Evolutionary conservation across 2,329 filamentous ascomycete species (phyloP), one percentile per base, ranked within the genome.

Genomic region (Clonostachys sp.): DNA sequence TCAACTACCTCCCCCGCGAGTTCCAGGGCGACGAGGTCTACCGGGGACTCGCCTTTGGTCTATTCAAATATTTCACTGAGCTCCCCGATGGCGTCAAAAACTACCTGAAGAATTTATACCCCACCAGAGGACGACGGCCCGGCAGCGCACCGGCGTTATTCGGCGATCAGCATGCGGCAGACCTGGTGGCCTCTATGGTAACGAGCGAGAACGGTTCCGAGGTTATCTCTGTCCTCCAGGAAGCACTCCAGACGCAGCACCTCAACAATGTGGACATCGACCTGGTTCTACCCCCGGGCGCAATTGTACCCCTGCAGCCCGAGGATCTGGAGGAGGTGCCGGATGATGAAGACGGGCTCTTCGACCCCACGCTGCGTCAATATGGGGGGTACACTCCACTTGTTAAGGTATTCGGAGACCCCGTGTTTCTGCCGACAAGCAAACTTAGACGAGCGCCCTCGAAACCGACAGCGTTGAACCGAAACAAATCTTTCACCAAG

Each of bases 21-120:
- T 91, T 91, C 67, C 94, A 97, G 72, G 92, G 92, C 59, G 92
- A 97, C 64, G 92, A 97, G 67, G 78, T 95, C 54, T 95, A 87
- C 68, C 85, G 94, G 42, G 94, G 87, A 16, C 78, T 99, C 48
- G 94, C 92, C 43, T 95, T 97, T 66, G 91, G 89, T 48, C 76
- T 99, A 55, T 87, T 86, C 73, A 96, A 95, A 65, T 99, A 96
- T 74, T 97, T 96, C 63, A 80, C 81, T 51, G 92, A 97, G 68
- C 76, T 99, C 45, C 84, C 91, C 18, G 80, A 87, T 47, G 74
- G 79, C 36, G 85, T 91, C 61, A 95, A 90, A 73, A 76, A 75
- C 57, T 78, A 83, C 51, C 78, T 95, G 64, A 82, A 76, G 55
- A 76, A 75, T 56, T 67, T 73, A 36, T 82, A 80, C 54, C 76